These are phyloP conservation scores for Cryphonectria japonica DNA, from an alignment of 2,329 filamentous ascomycete species.

Conservation along the genomic window DNA sequence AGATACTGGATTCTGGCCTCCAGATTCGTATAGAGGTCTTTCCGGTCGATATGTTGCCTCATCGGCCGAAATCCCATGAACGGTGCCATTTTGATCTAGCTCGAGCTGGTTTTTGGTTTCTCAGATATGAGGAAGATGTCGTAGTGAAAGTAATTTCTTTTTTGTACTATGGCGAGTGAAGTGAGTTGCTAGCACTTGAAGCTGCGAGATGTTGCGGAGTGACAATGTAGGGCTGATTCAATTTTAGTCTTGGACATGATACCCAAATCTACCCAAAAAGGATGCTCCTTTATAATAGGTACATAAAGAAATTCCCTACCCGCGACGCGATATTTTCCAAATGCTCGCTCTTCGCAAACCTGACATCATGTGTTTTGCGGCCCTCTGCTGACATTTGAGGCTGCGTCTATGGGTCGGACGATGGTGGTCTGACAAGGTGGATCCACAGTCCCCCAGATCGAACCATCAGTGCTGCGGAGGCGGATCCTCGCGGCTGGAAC, in stretches of 20 bases:
- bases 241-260: not conserved
- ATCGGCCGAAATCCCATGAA: slow-evolving; percentile 33
- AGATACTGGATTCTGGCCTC: slow-evolving; percentile 73
- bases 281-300: not conserved
- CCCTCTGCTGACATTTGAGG: slow-evolving; percentile 29
- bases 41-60: slow-evolving; percentile 66
- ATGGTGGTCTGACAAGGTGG: slow-evolving; percentile 30
- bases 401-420: slow-evolving; percentile 24
- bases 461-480: slow-evolving; percentile 23
- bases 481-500: slow-evolving; percentile 10
- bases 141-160: not conserved
- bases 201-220: not conserved
- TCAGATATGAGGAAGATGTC: not conserved
- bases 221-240: not conserved
- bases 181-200: not conserved
- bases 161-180: not conserved
- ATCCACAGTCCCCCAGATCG: slow-evolving; percentile 21
- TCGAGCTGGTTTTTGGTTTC: not conserved
- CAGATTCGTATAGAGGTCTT: slow-evolving; percentile 72
- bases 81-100: slow-evolving; percentile 19
- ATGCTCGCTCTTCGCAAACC: not conserved
- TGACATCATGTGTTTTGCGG: slow-evolving; percentile 27
- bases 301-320: slow-evolving; percentile 6
- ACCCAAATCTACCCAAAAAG: not conserved
- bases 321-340: slow-evolving; percentile 13